Evolutionary conservation across 306 rosid genomes (phyloP).

Genomic region (Prunus salicina): DNA sequence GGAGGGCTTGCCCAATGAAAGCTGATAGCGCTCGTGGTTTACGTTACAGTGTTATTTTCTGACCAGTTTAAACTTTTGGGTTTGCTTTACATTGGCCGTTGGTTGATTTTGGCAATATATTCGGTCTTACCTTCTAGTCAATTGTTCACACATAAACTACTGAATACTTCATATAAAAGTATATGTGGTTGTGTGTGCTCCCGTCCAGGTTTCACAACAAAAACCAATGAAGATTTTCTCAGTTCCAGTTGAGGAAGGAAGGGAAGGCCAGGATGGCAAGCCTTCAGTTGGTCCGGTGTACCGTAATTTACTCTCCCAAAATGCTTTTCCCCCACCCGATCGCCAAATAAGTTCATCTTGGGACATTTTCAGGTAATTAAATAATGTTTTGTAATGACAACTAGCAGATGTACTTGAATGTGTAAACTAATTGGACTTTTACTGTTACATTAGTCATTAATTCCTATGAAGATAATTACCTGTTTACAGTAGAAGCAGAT

Average conservation of each 20-base stretch:
- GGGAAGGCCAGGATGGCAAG: conserved; percentile 58
- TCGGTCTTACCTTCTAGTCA: neutral
- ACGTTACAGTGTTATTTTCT: neutral
- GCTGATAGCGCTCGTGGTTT: neutral
- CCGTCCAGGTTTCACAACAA: conserved; percentile 26
- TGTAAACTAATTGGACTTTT: neutral
- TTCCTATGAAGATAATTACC: neutral
- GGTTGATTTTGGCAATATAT: neutral
- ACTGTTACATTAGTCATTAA: neutral
- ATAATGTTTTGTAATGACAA: neutral
- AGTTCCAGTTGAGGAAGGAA: conserved; percentile 72
- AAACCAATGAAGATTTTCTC: conserved; percentile 56
- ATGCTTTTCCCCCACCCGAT: conserved; percentile 58
- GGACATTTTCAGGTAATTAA: conserved; percentile 79
- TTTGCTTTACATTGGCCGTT: conserved; percentile 4
- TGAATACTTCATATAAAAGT: neutral
- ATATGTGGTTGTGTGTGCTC: neutral
- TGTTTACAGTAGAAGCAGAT: neutral
- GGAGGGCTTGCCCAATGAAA: neutral
- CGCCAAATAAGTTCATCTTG: conserved; percentile 51
- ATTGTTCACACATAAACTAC: neutral
- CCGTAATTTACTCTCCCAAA: conserved; percentile 54
- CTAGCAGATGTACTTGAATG: neutral
- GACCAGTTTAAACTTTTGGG: neutral
- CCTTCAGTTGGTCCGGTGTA: conserved; percentile 72